Evolutionary conservation across 805 yeast species (phyloP).

Genomic region (Ogataea neopini): DNA sequence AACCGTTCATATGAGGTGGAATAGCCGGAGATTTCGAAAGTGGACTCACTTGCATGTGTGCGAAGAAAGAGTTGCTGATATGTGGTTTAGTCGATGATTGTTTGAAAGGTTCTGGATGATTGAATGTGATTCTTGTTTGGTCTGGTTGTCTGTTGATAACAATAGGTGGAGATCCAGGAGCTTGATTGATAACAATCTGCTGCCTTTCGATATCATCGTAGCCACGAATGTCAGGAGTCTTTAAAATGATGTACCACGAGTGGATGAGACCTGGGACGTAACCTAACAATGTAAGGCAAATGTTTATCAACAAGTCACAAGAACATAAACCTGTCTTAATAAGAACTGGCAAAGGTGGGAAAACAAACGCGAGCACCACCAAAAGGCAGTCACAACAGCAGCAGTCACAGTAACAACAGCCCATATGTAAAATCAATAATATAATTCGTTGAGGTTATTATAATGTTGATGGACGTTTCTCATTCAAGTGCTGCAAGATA

Average conservation of each 20-base stretch:
- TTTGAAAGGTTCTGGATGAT: slow-evolving; percentile 36
- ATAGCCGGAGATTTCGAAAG: slow-evolving; percentile 17
- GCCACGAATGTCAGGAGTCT: slow-evolving; percentile 42
- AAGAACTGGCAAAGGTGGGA: slow-evolving; percentile 80
- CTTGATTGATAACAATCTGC: slow-evolving; percentile 30
- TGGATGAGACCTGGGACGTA: slow-evolving; percentile 72
- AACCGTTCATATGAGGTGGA: slow-evolving; percentile 1
- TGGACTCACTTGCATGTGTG: slow-evolving; percentile 29
- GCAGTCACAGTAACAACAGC: slow-evolving; percentile 35
- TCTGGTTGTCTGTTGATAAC: slow-evolving; percentile 29
- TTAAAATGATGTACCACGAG: slow-evolving; percentile 62
- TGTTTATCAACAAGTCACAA: slow-evolving; percentile 67
- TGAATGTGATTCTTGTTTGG: slow-evolving; percentile 28
- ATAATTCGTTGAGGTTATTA: too few relatives aligned
- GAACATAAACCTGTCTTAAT: slow-evolving; percentile 73
- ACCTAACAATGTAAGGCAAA: slow-evolving; percentile 60
- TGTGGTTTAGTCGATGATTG: slow-evolving; percentile 11
- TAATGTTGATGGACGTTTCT: not conserved
- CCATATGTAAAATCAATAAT: slow-evolving; percentile 18
- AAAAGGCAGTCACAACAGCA: slow-evolving; percentile 60
- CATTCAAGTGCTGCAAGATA: not conserved
- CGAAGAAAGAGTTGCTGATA: slow-evolving; percentile 5
- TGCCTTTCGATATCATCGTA: slow-evolving; percentile 30
- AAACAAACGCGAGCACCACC: slow-evolving; percentile 65
- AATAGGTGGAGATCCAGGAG: slow-evolving; percentile 24